Conservation (phyloP, 2,329 filamentous ascomycete species). For the Penicillium sp. region DNA sequence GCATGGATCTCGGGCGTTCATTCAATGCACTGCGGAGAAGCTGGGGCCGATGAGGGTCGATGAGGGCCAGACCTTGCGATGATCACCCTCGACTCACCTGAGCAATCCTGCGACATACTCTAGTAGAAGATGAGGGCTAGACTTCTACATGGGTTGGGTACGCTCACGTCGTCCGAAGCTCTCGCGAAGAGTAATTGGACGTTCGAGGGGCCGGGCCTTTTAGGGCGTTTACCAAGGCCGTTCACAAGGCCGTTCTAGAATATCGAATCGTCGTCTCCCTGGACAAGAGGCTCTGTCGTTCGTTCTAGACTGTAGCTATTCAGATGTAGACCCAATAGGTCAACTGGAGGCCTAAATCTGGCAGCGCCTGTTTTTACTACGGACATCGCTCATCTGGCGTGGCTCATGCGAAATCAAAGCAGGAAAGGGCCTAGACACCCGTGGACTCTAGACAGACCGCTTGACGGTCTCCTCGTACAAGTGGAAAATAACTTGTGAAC, state of each 20-base stretch:
- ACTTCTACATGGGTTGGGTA: background rate
- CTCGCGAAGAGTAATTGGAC: background rate
- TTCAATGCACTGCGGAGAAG: background rate
- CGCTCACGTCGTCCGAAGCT: background rate
- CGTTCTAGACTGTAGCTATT: background rate
- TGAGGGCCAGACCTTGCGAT: background rate
- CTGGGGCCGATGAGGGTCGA: background rate
- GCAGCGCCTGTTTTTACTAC: background rate
- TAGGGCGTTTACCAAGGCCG: background rate
- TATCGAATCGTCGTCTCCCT: background rate
- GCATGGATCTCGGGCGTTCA: background rate
- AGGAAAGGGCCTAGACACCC: background rate
- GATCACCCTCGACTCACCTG: background rate
- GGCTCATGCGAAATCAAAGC: background rate
- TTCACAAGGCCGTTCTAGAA: background rate
- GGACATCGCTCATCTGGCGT: background rate
- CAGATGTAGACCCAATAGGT: background rate
- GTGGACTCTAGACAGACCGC: background rate
- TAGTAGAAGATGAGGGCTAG: background rate
- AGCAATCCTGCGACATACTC: background rate
- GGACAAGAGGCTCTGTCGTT: background rate
- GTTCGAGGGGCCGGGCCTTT: background rate
- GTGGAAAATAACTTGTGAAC: slow-evolving; percentile 15
- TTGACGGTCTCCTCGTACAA: background rate
- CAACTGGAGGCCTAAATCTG: background rate